Conservation (phyloP, 1,139 yeast genomes). For the Kodamaea sp. region DNA sequence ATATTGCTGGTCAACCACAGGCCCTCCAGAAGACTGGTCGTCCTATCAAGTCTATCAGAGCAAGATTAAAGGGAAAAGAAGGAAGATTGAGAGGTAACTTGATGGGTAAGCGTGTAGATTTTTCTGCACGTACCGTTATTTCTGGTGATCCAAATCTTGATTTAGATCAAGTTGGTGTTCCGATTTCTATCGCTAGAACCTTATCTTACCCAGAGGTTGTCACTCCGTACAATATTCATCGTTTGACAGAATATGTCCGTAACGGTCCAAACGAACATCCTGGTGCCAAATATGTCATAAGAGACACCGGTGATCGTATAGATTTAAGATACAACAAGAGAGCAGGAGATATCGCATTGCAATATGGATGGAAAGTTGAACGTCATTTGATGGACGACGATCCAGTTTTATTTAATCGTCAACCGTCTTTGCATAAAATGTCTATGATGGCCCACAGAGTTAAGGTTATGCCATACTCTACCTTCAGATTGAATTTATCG, state of each 20-base stretch:
- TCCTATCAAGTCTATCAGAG: slow-evolving; percentile 97
- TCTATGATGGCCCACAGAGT: slow-evolving; percentile 99
- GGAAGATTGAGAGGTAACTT: slow-evolving; percentile 97
- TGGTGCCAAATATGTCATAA: slow-evolving; percentile 96
- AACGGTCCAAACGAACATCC: slow-evolving; percentile 99
- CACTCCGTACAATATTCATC: slow-evolving; percentile 94
- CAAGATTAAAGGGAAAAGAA: slow-evolving; percentile 98
- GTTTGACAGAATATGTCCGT: slow-evolving; percentile 87
- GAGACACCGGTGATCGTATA: slow-evolving; percentile 98
- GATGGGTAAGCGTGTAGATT: slow-evolving; percentile 99
- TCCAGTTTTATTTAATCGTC: slow-evolving; percentile 97
- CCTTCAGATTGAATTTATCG: slow-evolving; percentile 93
- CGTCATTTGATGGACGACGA: slow-evolving; percentile 97
- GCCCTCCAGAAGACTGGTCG: slow-evolving; percentile 98
- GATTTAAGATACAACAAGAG: slow-evolving; percentile 95
- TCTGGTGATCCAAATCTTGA: slow-evolving; percentile 99
- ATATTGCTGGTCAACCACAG: slow-evolving; percentile 99
- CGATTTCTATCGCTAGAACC: slow-evolving; percentile 93
- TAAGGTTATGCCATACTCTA: slow-evolving; percentile 97
- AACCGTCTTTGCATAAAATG: slow-evolving; percentile 98
- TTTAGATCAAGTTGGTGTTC: slow-evolving; percentile 98
- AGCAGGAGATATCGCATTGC: slow-evolving; percentile 96
- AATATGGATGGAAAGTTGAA: slow-evolving; percentile 99
- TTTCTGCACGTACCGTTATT: slow-evolving; percentile 98
- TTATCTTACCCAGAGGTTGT: slow-evolving; percentile 96